Evolutionary conservation across 176 grass and related monocot genomes (phyloP).

Genomic region (Carex cristatella): DNA sequence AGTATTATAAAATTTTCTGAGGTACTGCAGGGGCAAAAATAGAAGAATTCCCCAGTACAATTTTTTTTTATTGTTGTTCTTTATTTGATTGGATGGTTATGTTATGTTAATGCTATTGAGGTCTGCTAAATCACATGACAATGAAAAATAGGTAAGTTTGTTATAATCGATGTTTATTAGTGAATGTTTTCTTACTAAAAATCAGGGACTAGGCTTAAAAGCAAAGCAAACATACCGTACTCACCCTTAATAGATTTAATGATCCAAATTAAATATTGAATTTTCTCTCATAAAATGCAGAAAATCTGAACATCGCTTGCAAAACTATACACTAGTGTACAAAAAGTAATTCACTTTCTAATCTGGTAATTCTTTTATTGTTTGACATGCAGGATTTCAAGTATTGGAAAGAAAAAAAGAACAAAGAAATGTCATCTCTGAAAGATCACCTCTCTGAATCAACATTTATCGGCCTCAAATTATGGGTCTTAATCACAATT

Average conservation of each 20-base stretch:
- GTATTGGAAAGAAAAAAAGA: constrained; percentile 27
- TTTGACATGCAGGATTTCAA: constrained; percentile 42
- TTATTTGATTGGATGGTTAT: neutral
- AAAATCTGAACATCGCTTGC: neutral
- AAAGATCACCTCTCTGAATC: constrained; percentile 65
- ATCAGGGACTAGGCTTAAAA: neutral
- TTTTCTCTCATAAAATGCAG: neutral
- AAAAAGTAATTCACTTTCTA: neutral
- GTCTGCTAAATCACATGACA: neutral
- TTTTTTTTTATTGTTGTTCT: neutral
- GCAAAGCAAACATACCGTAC: neutral
- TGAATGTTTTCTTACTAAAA: neutral
- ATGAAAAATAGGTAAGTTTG: neutral
- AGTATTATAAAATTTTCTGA: neutral
- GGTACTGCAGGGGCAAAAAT: neutral
- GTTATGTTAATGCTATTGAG: neutral
- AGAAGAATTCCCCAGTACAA: neutral
- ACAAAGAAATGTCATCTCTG: constrained; percentile 46
- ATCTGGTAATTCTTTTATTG: constrained; percentile 16
- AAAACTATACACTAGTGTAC: neutral
- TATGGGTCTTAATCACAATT: constrained; percentile 89
- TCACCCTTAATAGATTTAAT: neutral
- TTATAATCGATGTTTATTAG: neutral
- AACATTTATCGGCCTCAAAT: constrained; percentile 77
- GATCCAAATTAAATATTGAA: neutral